Evolutionary conservation across 495 filamentous ascomycete species (phyloP), one percentile per base, ranked within the genome.

Genomic region (Rhypophila decipiens): DNA sequence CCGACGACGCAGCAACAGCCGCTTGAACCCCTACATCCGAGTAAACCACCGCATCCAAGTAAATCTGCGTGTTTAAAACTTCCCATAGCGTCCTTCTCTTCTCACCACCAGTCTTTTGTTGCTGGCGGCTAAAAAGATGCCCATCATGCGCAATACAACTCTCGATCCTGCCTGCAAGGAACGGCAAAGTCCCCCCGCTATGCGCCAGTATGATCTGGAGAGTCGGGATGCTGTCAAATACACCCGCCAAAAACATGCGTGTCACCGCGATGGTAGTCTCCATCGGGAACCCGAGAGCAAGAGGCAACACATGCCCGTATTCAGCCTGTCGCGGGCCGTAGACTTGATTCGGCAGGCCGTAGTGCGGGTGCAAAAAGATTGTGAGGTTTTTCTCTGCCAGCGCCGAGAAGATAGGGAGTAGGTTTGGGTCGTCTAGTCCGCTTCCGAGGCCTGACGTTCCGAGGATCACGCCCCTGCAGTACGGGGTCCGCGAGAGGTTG

Each of bases 191-290:
- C 2, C 90, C 91, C 1, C 91, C 91, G 10, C 84, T 85, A 64
- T 97, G 91, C 2, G 91, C 91, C 8, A 97, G 67, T 36, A 97
- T 63, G 46, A 97, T 75, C 11, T 78, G 68, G 51, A 97, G 61
- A n/a, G 65, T 63, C 0, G 77, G 78, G 22, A 88, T 87, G 5
- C 76, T 74, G 62, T 96, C 90, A 62, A 90, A 97, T 1, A 95
- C 87, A 0, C 88, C 86, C 2, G 80, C 76, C 1, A 97, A 66
- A 15, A 86, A 78, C 89, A 97, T 95, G 8, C 91, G 70, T 2
- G 88, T 82, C 1, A 96, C 84, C 0, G 90, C 87, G 46, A 97
- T 90, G 5, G 90, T 95, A 0, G 91, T 97, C 61, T 97, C 91
- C 33, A 97, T 73, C 1, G 91, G 91, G 59, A 96, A 97, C 3